These are phyloP conservation scores for Benincasa hispida DNA, from an alignment of 306 rosid species.

Conservation along the genomic window DNA sequence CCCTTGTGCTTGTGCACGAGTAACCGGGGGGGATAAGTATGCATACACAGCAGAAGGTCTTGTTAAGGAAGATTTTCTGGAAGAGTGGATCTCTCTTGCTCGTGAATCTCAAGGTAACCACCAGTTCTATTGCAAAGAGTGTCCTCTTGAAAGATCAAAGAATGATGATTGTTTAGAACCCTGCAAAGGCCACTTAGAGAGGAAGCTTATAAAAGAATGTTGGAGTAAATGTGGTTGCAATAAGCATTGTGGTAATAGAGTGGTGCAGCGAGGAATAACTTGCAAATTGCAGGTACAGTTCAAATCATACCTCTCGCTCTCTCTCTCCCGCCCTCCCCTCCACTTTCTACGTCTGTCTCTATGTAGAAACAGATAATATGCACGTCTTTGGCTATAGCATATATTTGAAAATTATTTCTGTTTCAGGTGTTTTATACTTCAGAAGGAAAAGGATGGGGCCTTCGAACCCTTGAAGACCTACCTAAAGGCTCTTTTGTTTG, in stretches of 20 bases:
- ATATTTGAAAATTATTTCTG: conserved; percentile 7
- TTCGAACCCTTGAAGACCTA: conserved; percentile 68
- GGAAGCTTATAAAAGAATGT: conserved; percentile 78
- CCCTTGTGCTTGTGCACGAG: conserved; percentile 59
- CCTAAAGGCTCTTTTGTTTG: conserved; percentile 92
- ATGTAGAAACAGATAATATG: not conserved
- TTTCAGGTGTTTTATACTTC: conserved; percentile 66
- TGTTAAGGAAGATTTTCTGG: conserved; percentile 58
- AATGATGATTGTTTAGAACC: conserved; percentile 59
- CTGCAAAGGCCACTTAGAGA: conserved; percentile 83
- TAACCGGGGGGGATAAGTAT: conserved; percentile 50
- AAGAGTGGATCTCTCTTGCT: conserved; percentile 48
- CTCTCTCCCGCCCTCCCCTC: not conserved
- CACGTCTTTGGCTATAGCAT: not conserved
- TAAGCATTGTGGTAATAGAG: conserved; percentile 76
- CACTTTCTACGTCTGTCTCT: not conserved
- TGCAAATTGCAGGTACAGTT: conserved; percentile 68
- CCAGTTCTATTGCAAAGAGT: conserved; percentile 48
- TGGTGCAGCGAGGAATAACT: conserved; percentile 84
- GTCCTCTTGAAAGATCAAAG: conserved; percentile 65
- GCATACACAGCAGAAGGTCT: conserved; percentile 57
- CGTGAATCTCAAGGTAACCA: conserved; percentile 31
- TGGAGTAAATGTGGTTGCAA: conserved; percentile 92
- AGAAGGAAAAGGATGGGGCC: conserved; percentile 95
- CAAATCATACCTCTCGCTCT: not conserved